These are phyloP conservation scores for Acer yangbiense DNA, from an alignment of 345 rosid genomes.

Conservation along the genomic window DNA sequence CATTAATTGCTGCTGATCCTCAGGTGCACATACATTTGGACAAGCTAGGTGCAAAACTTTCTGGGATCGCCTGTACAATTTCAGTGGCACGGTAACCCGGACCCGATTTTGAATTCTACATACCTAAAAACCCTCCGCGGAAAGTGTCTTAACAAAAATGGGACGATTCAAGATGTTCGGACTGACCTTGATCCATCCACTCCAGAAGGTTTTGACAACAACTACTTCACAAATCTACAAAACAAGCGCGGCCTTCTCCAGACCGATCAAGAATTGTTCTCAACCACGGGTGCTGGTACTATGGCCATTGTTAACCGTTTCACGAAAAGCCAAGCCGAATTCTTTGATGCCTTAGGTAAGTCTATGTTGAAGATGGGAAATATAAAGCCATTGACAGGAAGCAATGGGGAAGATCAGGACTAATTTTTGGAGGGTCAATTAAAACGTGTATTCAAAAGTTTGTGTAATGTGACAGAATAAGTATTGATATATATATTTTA, in stretches of 20 bases:
- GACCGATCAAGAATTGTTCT: slow-evolving; percentile 39
- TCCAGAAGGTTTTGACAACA: slow-evolving; percentile 23
- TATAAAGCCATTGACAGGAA: slow-evolving; percentile 33
- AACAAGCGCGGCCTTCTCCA: slow-evolving; percentile 27
- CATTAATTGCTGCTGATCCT: background rate
- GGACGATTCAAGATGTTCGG: background rate
- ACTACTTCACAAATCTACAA: slow-evolving; percentile 29
- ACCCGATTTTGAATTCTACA: background rate
- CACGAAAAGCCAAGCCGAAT: slow-evolving; percentile 28
- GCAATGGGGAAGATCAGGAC: slow-evolving; percentile 37
- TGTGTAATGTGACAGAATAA: too few relatives aligned
- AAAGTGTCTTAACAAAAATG: too few relatives aligned
- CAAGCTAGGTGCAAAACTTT: background rate
- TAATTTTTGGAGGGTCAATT: slow-evolving; percentile 33
- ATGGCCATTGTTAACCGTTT: slow-evolving; percentile 31
- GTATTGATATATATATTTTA: too few relatives aligned
- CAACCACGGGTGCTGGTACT: slow-evolving; percentile 24
- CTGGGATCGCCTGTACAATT: background rate
- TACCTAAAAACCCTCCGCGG: too few relatives aligned
- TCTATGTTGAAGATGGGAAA: slow-evolving; percentile 47
- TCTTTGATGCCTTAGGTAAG: slow-evolving; percentile 31
- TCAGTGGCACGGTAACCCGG: background rate
- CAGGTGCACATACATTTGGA: slow-evolving; percentile 2
- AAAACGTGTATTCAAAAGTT: background rate
- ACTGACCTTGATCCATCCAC: background rate